Evolutionary conservation across 768 basidiomycete genomes (phyloP), one percentile per base, ranked within the genome.

Genomic region (Pisolithus orientalis): DNA sequence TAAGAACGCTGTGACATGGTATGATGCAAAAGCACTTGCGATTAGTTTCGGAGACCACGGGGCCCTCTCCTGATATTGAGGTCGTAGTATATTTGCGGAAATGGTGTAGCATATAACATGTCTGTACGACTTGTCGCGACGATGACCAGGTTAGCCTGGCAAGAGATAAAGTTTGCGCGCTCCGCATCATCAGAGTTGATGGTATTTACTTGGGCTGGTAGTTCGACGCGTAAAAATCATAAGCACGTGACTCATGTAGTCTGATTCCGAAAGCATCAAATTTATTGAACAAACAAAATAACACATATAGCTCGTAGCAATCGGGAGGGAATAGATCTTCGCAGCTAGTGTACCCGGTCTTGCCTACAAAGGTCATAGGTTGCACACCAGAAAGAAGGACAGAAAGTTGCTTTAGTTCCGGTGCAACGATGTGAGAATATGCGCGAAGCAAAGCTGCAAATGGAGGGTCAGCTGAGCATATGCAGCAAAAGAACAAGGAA

Each of bases 31-130:
- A 51, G 32, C 28, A 68, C 75, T 56, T 67, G 86, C 85, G 84
- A 59, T 85, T 85, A 16, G 84, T 85, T 55, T 81, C 81, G 1
- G 85, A 80, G 38, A 75, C 64, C 5, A 72, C 66, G 17, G 76
- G 73, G 11, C 75, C 78, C 50, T 80, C 78, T 29, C 57, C 62
- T 4, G 56, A 27, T 34, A 56, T 9, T 17, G 51, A 42, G 25
- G 31, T 32, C 16, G 59, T 49, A 4, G 44, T 42, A 53, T 67
- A 59, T 10, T 44, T 48, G 27, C 62, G 56, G 45, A 24, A 6
- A 29, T 39, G 2, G 6, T 44, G 47, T 24, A 44, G 31, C 7
- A 25, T 29, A 14, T 29, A 17, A 29, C 49, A 40, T 2, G 45
- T 51, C 46, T 38, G 28, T 31, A 13, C n/a, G 0, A 44, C 5